Conservation (phyloP, 2,329 filamentous ascomycete species). For the Sporothrix inflata region DNA sequence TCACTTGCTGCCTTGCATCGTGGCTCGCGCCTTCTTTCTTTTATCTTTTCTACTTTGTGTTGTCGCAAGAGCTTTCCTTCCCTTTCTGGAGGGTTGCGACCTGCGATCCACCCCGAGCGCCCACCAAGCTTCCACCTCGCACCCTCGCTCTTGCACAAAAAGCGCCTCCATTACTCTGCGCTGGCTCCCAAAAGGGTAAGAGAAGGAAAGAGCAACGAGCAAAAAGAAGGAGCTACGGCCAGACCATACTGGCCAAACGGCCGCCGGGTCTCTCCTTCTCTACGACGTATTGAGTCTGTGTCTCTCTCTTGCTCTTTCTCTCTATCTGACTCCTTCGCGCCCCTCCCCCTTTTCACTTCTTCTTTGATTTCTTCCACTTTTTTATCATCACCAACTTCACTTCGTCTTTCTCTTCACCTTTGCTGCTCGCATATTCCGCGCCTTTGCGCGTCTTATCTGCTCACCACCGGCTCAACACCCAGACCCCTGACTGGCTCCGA, state of each 20-base stretch:
- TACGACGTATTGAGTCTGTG: neutral
- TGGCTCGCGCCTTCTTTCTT: neutral
- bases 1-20: slow-evolving; percentile 18
- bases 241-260: slow-evolving; percentile 6
- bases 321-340: neutral
- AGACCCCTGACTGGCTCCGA: slow-evolving; percentile 17
- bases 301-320: neutral
- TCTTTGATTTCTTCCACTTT: neutral
- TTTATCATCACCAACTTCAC: neutral
- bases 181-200: slow-evolving; percentile 8
- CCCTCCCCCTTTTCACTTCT: neutral
- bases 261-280: neutral
- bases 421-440: neutral
- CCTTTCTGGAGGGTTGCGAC: slow-evolving; percentile 3
- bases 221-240: slow-evolving; percentile 19
- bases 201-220: neutral
- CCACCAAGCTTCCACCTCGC: neutral
- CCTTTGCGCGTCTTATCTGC: slow-evolving; percentile 6
- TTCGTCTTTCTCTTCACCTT: neutral
- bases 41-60: neutral
- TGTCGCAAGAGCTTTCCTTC: slow-evolving; percentile 21
- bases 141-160: slow-evolving; percentile 16
- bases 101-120: neutral
- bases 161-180: neutral
- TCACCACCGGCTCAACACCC: slow-evolving; percentile 16